A percentile compares a stretch with the other conserved stretches of the same genome.
Conservation (phyloP, 1,284 basidiomycete species). For the Cryptococcus floricola region DNA sequence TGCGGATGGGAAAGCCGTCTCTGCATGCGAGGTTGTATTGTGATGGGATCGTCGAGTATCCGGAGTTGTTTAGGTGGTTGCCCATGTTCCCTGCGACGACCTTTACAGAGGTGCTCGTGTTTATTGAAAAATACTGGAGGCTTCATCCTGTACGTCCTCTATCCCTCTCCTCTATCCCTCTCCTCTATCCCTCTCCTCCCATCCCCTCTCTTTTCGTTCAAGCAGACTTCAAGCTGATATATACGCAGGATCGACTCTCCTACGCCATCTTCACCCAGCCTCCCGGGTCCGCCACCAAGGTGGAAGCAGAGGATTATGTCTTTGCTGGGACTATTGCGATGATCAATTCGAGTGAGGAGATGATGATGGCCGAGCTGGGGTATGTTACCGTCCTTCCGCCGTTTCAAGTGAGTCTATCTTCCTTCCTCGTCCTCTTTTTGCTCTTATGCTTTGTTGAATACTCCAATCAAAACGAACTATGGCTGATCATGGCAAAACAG, state of each 20-base stretch:
- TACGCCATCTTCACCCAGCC: conserved; percentile 38
- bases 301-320: conserved; percentile 26
- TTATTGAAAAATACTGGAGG: conserved; percentile 24
- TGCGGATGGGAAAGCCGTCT: conserved; percentile 17
- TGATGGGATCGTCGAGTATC: conserved; percentile 23
- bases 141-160: conserved; percentile 16
- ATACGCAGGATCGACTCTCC: conserved; percentile 16
- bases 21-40: conserved; percentile 31
- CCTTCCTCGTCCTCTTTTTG: no score
- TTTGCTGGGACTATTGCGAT: conserved; percentile 36
- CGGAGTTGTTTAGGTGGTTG: conserved; percentile 28
- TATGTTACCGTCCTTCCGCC: conserved; percentile 33
- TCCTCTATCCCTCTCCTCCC: no score
- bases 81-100: conserved; percentile 10
- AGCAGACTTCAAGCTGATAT: neutral
- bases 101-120: conserved; percentile 29
- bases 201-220: neutral
- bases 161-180: no score
- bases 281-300: conserved; percentile 9
- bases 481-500: neutral
- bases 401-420: conserved; percentile 31
- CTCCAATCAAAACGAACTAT: neutral
- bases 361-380: conserved; percentile 36
- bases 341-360: conserved; percentile 21
- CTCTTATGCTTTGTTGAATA: neutral